Base-by-base conservation (phyloP, 805 yeast genomes). In the Saccharomycopsis sp. region DNA sequence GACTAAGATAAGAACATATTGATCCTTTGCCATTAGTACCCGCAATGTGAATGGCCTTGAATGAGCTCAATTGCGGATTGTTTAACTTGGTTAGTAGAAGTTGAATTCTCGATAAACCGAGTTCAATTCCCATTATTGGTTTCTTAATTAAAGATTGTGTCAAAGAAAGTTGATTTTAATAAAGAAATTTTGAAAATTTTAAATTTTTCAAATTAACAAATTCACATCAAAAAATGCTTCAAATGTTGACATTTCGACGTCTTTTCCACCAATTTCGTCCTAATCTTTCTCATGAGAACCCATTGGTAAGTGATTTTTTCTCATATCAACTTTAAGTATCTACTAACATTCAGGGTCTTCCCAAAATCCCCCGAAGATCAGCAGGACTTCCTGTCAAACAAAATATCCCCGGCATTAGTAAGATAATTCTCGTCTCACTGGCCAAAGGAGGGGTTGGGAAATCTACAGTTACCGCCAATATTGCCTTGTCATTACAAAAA, bases 1-100 rank as follows among this genome's bases (percentile, higher is more conserved):
- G 74, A 3, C 86, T 68, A 6, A 92, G 44, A 55, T 87, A 88
- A 0, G 96, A 78, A 44, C 94, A 76, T 0, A 88, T 83, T 0
- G 96, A 87, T 0, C 98, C 98, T 54, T 89, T 89, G 0, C 98
- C 98, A 55, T 89, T 89, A 6, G 98, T 89, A 0, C 98, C 98
- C 0, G 96, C 96, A 3, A 92, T 70, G 54, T 92, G 98, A n/a
- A 92, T 63, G 1, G 86, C 76, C 46, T n/a, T n/a, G n/a, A n/a
- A n/a, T n/a, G n/a, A n/a, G n/a, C n/a, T n/a, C n/a, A n/a, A n/a
- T n/a, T n/a, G n/a, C n/a, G n/a, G n/a, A n/a, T n/a, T n/a, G n/a
- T n/a, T n/a, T n/a, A n/a, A n/a, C n/a, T n/a, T n/a, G n/a, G n/a
- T n/a, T n/a, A n/a, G n/a, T n/a, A n/a, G n/a, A n/a, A n/a, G n/a